phyloP scores from a whole-genome alignment of 306 rosid species.

The Lathyrus aphaca region DNA sequence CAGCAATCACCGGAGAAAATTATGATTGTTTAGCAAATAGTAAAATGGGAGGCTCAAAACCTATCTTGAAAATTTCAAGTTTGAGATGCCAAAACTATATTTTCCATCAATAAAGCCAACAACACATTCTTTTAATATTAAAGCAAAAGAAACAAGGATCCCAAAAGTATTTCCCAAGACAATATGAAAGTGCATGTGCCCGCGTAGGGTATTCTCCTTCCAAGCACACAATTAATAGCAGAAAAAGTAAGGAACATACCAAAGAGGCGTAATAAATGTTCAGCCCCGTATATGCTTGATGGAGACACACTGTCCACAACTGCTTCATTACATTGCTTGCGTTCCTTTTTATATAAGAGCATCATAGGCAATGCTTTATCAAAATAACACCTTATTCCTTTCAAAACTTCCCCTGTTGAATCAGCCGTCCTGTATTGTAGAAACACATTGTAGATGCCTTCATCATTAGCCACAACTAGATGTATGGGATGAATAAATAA shows the following conservation, averaged over 20 bases:
- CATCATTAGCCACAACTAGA: constrained; percentile 23
- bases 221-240: constrained; percentile 27
- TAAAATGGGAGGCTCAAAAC: constrained; percentile 14
- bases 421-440: constrained; percentile 66
- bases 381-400: constrained; percentile 91
- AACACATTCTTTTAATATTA: constrained; percentile 21
- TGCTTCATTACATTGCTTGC: constrained; percentile 72
- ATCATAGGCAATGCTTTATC: constrained; percentile 87
- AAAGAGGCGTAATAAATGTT: constrained; percentile 91
- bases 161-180: background rate
- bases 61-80: background rate
- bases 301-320: constrained; percentile 71
- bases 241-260: constrained; percentile 58
- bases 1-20: constrained; percentile 48
- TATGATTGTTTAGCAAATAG: constrained; percentile 18
- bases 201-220: constrained; percentile 17
- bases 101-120: constrained; percentile 28
- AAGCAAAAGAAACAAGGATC: constrained; percentile 20
- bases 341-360: constrained; percentile 92
- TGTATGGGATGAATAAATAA: constrained; percentile 8
- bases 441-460: constrained; percentile 37
- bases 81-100: constrained; percentile 10
- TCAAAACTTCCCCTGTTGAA: constrained; percentile 75
- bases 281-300: constrained; percentile 88
- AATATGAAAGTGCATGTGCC: background rate